Percentiles rank a stretch among this genome's conserved stretches.
phyloP scores from a whole-genome alignment of 2,329 filamentous ascomycete species.

The Talaromyces sp. region DNA sequence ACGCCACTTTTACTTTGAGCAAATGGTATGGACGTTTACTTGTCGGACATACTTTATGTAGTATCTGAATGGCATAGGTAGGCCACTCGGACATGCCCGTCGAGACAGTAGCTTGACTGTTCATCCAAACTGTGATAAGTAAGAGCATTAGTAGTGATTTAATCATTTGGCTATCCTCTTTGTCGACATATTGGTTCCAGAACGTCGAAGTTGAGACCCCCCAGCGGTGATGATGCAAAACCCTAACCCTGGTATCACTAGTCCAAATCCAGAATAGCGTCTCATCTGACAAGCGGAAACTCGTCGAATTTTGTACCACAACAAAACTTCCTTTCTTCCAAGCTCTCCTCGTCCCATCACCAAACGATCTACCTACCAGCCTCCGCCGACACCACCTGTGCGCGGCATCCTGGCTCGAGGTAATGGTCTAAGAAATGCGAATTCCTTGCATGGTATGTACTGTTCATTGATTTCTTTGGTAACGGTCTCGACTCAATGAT shows the following conservation, averaged over 20 bases:
- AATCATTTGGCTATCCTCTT: neutral
- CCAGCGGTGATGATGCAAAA: neutral
- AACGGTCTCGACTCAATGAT: conserved; percentile 45
- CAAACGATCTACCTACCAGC: neutral
- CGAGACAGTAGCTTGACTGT: neutral
- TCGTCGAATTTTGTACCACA: neutral
- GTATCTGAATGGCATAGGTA: neutral
- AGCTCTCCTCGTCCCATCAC: neutral
- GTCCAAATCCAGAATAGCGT: neutral
- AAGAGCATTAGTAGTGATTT: neutral
- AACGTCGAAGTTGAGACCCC: neutral
- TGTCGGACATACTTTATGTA: neutral
- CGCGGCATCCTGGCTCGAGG: conserved; percentile 13
- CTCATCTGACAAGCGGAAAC: neutral
- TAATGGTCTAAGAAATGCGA: conserved; percentile 20
- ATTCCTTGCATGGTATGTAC: conserved; percentile 19
- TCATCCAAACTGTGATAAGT: too few species aligned
- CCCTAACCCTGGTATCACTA: neutral
- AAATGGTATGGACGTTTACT: neutral
- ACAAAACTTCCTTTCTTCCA: conserved; percentile 3
- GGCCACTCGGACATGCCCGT: neutral
- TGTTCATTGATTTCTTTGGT: neutral
- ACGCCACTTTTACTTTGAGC: neutral
- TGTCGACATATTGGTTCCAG: neutral
- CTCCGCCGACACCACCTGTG: conserved; percentile 2